phyloP scores from a whole-genome alignment of 2,329 filamentous ascomycete genomes.

The Daldinia sp. region DNA sequence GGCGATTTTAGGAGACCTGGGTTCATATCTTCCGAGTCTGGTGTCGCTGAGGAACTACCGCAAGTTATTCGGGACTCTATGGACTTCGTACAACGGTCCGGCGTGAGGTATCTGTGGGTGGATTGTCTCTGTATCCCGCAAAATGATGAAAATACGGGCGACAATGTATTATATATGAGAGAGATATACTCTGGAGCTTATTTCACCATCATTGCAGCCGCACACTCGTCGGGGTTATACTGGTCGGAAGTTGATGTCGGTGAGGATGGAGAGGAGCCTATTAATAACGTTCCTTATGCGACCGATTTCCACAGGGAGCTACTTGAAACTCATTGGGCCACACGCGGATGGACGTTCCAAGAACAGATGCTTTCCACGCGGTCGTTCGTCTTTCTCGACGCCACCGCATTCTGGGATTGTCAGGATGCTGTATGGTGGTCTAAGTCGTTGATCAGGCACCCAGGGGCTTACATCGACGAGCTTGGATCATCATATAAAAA shows the following conservation, averaged over 20 bases:
- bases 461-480: not conserved
- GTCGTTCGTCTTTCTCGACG: not conserved
- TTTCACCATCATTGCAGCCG: not conserved
- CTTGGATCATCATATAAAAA: not conserved
- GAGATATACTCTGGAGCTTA: not conserved
- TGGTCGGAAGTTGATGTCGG: not conserved
- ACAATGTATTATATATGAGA: not conserved
- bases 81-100: not conserved
- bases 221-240: not conserved
- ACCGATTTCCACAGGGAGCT: not conserved
- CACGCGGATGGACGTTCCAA: not conserved
- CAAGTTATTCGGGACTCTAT: not conserved
- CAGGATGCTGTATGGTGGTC: not conserved
- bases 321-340: not conserved
- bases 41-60: not conserved
- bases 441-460: not conserved
- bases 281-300: not conserved
- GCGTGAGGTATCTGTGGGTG: not conserved
- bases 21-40: not conserved
- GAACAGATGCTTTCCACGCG: not conserved
- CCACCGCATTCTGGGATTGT: not conserved
- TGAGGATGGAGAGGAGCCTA: not conserved
- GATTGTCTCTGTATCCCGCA: not conserved
- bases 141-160: not conserved
- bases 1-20: not conserved